Evolutionary conservation across 2,329 filamentous ascomycete genomes (phyloP).

Genomic region (Dryadomyces sulphureus): DNA sequence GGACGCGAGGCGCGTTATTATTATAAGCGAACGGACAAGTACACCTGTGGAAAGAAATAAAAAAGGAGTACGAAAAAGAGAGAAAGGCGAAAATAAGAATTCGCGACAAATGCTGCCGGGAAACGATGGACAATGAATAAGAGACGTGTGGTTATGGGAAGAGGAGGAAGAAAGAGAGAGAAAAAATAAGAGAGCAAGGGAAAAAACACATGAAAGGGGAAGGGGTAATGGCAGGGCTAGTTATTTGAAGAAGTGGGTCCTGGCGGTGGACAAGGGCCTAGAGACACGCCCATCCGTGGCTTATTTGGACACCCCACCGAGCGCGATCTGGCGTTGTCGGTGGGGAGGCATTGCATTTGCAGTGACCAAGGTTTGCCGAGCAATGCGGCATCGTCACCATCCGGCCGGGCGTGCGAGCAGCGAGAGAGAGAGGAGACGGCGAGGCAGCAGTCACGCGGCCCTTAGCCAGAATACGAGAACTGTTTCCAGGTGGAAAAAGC

Average conservation of each 20-base stretch:
- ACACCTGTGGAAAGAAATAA: not conserved
- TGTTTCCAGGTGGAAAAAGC: no score
- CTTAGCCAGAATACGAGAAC: no score
- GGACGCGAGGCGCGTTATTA: not conserved
- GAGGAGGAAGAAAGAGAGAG: not conserved
- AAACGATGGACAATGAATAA: conserved; percentile 11
- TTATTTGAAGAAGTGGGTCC: conserved; percentile 1
- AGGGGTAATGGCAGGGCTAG: conserved; percentile 7
- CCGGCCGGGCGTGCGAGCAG: not conserved
- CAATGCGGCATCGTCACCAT: not conserved
- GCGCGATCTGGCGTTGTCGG: conserved; percentile 1
- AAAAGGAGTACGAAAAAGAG: conserved; percentile 1
- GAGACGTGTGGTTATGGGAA: not conserved
- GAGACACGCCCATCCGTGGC: not conserved
- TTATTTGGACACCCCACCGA: not conserved
- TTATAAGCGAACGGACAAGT: conserved; percentile 1
- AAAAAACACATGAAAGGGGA: conserved; percentile 7
- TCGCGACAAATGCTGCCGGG: conserved; percentile 6
- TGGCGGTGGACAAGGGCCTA: not conserved
- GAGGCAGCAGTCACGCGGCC: no score
- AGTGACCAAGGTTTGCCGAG: not conserved
- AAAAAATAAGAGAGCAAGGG: conserved; percentile 2
- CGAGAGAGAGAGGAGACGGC: no score
- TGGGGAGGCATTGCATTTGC: not conserved
- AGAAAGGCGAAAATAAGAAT: conserved; percentile 3